These are phyloP conservation scores for Comarum palustre DNA, from an alignment of 306 rosid genomes.

Conservation along the genomic window DNA sequence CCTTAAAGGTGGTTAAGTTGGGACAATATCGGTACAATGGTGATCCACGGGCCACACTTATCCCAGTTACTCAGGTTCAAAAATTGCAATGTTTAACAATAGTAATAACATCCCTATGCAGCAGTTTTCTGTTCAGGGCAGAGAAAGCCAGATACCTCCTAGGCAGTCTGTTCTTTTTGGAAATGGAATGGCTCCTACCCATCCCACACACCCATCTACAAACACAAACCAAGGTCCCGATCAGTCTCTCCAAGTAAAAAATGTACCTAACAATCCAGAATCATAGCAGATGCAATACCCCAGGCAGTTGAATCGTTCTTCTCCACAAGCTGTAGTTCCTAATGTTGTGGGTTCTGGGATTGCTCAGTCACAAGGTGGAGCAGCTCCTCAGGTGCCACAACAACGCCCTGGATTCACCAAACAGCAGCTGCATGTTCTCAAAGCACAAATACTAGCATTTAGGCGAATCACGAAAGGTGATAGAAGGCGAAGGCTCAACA, in stretches of 20 bases:
- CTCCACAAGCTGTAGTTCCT: conserved; percentile 54
- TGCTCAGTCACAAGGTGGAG: conserved; percentile 44
- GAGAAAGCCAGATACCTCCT: conserved; percentile 66
- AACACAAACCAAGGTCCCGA: conserved; percentile 50
- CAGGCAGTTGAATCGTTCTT: conserved; percentile 58
- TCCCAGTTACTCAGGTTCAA: conserved; percentile 48
- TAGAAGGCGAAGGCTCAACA: too few species aligned
- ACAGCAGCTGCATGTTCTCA: conserved; percentile 90
- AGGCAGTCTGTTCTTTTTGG: conserved; percentile 51
- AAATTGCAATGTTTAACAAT: conserved; percentile 45
- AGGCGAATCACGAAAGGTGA: conserved; percentile 91
- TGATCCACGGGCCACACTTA: too few species aligned
- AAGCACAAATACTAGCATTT: conserved; percentile 94
- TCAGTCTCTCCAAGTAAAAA: conserved; percentile 50
- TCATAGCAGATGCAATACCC: conserved; percentile 47
- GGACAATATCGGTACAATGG: too few species aligned
- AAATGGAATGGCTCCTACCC: conserved; percentile 67
- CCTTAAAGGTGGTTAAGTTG: too few species aligned
- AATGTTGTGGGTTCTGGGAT: conserved; percentile 59
- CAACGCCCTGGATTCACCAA: conserved; percentile 65
- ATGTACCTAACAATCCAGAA: conserved; percentile 49
- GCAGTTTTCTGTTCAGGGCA: conserved; percentile 70
- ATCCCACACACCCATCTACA: conserved; percentile 54
- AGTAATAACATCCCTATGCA: conserved; percentile 43
- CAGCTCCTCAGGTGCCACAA: conserved; percentile 54